Evolutionary conservation across 306 rosid genomes (phyloP).

Genomic region (Ceratonia siliqua): DNA sequence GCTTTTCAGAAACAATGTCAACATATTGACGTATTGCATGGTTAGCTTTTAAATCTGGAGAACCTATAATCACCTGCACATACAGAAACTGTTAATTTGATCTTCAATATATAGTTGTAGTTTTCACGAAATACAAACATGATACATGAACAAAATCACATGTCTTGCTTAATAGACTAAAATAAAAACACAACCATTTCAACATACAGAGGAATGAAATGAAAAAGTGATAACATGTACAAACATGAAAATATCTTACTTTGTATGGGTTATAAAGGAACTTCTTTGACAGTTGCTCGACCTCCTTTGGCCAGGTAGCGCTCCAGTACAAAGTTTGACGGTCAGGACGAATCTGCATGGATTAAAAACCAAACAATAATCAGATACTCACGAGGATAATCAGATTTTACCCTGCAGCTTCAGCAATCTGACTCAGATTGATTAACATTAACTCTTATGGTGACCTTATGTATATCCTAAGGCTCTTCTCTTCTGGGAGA

Average conservation of each 20-base stretch:
- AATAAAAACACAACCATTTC: slow-evolving; percentile 22
- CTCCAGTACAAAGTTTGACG: slow-evolving; percentile 98
- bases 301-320: slow-evolving; percentile 99
- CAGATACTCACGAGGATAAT: slow-evolving; percentile 18
- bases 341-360: slow-evolving; percentile 82
- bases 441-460: neutral
- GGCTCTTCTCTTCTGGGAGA: neutral
- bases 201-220: slow-evolving; percentile 15
- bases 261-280: slow-evolving; percentile 93
- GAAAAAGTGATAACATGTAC: slow-evolving; percentile 14
- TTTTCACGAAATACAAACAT: no score
- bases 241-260: slow-evolving; percentile 49
- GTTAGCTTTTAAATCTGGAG: slow-evolving; percentile 87
- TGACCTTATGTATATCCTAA: neutral
- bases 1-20: slow-evolving; percentile 93
- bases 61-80: slow-evolving; percentile 86
- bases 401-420: slow-evolving; percentile 7
- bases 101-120: slow-evolving; percentile 11
- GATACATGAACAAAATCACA: slow-evolving; percentile 8
- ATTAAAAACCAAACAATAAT: slow-evolving; percentile 9
- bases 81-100: slow-evolving; percentile 20
- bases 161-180: neutral
- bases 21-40: slow-evolving; percentile 88
- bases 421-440: neutral
- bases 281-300: slow-evolving; percentile 81